These are phyloP conservation scores for Fusarium lateritium DNA, from an alignment of 2,329 filamentous ascomycete genomes.

Conservation along the genomic window DNA sequence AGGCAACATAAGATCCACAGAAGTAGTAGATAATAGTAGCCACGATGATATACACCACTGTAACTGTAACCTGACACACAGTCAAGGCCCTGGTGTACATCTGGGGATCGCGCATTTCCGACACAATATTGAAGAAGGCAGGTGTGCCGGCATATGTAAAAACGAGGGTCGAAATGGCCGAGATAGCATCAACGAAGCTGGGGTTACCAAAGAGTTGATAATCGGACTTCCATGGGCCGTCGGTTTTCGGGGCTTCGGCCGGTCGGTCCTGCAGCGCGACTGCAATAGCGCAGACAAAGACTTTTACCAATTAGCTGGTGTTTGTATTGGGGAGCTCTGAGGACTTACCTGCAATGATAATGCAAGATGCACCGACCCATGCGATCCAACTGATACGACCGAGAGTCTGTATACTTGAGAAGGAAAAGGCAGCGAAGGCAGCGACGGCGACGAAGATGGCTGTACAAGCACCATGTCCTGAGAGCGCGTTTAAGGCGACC, in stretches of 20 bases:
- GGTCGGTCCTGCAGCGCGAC: constrained; percentile 44
- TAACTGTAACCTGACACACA: constrained; percentile 49
- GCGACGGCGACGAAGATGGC: constrained; percentile 58
- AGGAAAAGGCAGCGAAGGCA: constrained; percentile 45
- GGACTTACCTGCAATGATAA: constrained; percentile 33
- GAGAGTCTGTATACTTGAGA: constrained; percentile 53
- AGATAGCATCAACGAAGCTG: constrained; percentile 51
- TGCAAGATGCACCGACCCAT: constrained; percentile 44
- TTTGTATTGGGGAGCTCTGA: too few relatives aligned
- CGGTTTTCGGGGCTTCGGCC: constrained; percentile 24
- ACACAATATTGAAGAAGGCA: constrained; percentile 53
- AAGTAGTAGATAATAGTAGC: constrained; percentile 61
- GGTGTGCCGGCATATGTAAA: constrained; percentile 58
- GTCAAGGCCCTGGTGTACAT: constrained; percentile 50
- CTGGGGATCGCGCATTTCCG: constrained; percentile 54
- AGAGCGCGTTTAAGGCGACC: constrained; percentile 58
- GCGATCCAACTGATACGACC: constrained; percentile 53
- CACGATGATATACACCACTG: constrained; percentile 54
- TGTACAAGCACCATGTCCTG: constrained; percentile 57
- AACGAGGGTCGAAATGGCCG: constrained; percentile 53
- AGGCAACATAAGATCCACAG: constrained; percentile 63
- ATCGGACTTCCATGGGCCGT: constrained; percentile 51
- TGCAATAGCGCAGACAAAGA: constrained; percentile 42
- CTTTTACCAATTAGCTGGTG: neutral
- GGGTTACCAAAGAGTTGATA: constrained; percentile 52